Evolutionary conservation across 306 rosid genomes (phyloP), one percentile per base, ranked within the genome.

Genomic region (Cicer pinnatifidum): DNA sequence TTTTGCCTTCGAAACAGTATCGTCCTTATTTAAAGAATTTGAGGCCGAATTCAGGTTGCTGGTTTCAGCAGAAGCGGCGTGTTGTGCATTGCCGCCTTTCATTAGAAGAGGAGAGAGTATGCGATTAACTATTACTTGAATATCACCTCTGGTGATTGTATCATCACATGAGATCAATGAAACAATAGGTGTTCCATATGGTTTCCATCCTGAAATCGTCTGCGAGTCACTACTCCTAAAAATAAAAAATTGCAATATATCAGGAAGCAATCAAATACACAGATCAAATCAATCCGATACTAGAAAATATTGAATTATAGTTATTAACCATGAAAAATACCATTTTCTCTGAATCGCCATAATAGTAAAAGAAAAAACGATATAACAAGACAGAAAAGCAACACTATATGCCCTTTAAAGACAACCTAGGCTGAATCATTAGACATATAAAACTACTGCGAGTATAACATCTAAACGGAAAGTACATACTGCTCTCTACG

Each of bases 121-220:
- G 62, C 73, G 83, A 64, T 85, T 72, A 76, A 87, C 96, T 57
- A 83, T 81, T 72, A 47, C 82, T 85, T 85, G 95, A 75, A 94
- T 64, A 78, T 91, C 81, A 71, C 88, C 88, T 80, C 92, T 85
- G 48, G 84, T 89, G 80, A 91, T 73, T 63, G 76, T 75, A 75
- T 88, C 89, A 61, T 89, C 95, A 39, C 90, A 83, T 46, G 97
- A 84, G 81, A 94, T 80, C 73, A 86, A 69, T 0, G 86, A 84
- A 62, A 91, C 87, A 52, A 94, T 84, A 71, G 99, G 99, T 52
- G 88, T 82, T 88, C 96, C 97, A 72, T 67, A 89, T 2, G 95
- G 90, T 78, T 86, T 84, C 95, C 97, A 93, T 69, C 97, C 98
- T 15, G 98, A 92, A 46, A 81, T 61, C 48, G 76, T 63, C 51